These are phyloP conservation scores for Zoysia japonica DNA, from an alignment of 176 grass and related monocot species.

Conservation along the genomic window DNA sequence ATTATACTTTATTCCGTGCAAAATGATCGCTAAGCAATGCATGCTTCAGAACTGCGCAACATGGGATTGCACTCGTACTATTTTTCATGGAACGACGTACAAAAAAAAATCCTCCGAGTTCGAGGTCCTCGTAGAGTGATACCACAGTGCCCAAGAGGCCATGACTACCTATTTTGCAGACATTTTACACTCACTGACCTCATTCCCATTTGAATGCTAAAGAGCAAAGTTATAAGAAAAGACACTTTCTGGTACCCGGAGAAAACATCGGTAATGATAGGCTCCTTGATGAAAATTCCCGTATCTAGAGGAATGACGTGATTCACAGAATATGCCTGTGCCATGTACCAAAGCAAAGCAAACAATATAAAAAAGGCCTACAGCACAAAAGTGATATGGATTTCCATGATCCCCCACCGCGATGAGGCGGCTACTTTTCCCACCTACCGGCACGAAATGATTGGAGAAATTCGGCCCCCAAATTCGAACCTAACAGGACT, in stretches of 20 bases:
- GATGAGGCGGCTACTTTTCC: slow-evolving; percentile 12
- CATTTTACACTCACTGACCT: background rate
- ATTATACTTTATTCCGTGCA: background rate
- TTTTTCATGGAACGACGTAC: background rate
- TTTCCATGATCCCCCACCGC: background rate
- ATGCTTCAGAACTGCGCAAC: background rate
- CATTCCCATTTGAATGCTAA: background rate
- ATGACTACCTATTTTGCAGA: background rate
- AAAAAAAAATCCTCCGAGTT: background rate
- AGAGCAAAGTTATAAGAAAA: background rate
- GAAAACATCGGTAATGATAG: no score
- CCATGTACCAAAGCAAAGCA: slow-evolving; percentile 2
- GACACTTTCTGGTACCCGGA: background rate
- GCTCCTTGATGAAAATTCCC: background rate
- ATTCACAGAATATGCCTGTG: slow-evolving; percentile 5
- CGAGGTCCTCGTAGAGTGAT: no score
- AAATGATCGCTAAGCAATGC: background rate
- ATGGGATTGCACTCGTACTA: background rate
- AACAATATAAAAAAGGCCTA: slow-evolving; percentile 7
- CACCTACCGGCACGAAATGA: slow-evolving; percentile 14
- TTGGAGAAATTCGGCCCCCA: background rate
- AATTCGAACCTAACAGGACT: background rate
- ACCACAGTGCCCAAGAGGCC: background rate
- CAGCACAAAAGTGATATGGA: slow-evolving; percentile 16
- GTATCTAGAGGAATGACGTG: background rate